A percentile compares a stretch with the other conserved stretches of the same genome.
Conservation (phyloP, 2,329 filamentous ascomycete species). For the Phoma sp. region DNA sequence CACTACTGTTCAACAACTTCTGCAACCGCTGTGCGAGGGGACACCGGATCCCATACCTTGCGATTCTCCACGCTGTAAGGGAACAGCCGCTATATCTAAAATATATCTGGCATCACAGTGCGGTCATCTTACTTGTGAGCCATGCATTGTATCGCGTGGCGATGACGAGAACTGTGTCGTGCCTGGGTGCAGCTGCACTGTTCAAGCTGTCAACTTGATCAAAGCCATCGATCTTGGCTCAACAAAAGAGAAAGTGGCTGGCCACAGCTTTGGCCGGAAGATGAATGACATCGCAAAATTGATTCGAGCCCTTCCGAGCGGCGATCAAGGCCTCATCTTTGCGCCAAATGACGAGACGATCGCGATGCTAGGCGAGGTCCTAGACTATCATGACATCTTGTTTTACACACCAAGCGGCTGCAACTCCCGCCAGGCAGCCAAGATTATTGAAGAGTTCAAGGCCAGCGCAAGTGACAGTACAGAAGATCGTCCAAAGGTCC, state of each 20-base stretch:
- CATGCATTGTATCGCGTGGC: slow-evolving; percentile 31
- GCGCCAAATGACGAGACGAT: slow-evolving; percentile 32
- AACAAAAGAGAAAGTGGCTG: slow-evolving; percentile 22
- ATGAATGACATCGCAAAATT: slow-evolving; percentile 31
- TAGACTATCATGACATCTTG: slow-evolving; percentile 25
- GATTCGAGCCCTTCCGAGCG: slow-evolving; percentile 52
- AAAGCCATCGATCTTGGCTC: slow-evolving; percentile 29
- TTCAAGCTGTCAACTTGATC: slow-evolving; percentile 30
- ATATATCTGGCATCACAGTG: slow-evolving; percentile 34
- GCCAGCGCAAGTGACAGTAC: slow-evolving; percentile 19
- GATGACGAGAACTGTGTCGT: slow-evolving; percentile 33
- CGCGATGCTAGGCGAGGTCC: slow-evolving; percentile 23
- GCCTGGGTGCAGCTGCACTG: slow-evolving; percentile 25
- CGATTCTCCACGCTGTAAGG: slow-evolving; percentile 25
- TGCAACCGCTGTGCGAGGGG: slow-evolving; percentile 9
- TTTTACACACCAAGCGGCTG: slow-evolving; percentile 24
- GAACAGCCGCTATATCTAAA: slow-evolving; percentile 4
- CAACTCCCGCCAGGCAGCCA: slow-evolving; percentile 17
- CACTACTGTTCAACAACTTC: slow-evolving; percentile 18
- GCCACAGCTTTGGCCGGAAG: slow-evolving; percentile 41
- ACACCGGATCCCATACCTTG: slow-evolving; percentile 15
- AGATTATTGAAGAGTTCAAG: slow-evolving; percentile 42
- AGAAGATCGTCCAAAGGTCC: slow-evolving; percentile 53
- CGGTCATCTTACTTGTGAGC: slow-evolving; percentile 36
- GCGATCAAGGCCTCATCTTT: slow-evolving; percentile 41